Evolutionary conservation across 306 rosid genomes (phyloP), one percentile per base, ranked within the genome.

Genomic region (Dryas alaskensis): DNA sequence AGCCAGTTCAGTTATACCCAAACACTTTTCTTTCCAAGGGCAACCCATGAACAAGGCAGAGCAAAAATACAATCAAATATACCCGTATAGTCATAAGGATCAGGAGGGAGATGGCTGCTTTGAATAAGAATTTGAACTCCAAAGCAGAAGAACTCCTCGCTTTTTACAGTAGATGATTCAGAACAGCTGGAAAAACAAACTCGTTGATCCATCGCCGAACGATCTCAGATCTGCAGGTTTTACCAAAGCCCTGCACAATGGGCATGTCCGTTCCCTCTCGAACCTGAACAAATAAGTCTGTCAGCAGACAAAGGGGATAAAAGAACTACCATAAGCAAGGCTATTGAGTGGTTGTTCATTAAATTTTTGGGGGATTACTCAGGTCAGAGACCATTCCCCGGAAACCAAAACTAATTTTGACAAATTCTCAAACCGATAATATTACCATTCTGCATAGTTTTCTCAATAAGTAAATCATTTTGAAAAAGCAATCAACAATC

Each of bases 201-300:
- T 89, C 4, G 98, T 94, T 53, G 98, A 94, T 70, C 98, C 98
- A 79, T 94, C 98, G 1, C 98, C 92, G 46, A 91, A 94, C 76
- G 98, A 94, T 82, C 89, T 89, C 31, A 94, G 91, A 79, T 91
- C 98, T 12, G 98, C 92, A 13, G 97, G 90, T 85, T 91, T 94
- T 59, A 94, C 98, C 89, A 94, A 79, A 69, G 98, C 97, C 87
- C 98, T 87, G 87, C 98, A 94, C 83, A 94, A 80, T 0, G 98
- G 98, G 53, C 98, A 91, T 8, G 98, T 94, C 40, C 98, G 83
- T 81, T 91, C 98, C 88, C 98, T 87, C 90, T 94, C 98, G 72
- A 94, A 94, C 98, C 98, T 94, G 87, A 25, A 65, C 73, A 81
- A 16, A 67, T 22, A 58, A 27, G 76, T 70, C 39, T 13, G 59